Base-by-base conservation (phyloP, 192 early-diverging fungal species). In the Linnemannia exigua region DNA sequence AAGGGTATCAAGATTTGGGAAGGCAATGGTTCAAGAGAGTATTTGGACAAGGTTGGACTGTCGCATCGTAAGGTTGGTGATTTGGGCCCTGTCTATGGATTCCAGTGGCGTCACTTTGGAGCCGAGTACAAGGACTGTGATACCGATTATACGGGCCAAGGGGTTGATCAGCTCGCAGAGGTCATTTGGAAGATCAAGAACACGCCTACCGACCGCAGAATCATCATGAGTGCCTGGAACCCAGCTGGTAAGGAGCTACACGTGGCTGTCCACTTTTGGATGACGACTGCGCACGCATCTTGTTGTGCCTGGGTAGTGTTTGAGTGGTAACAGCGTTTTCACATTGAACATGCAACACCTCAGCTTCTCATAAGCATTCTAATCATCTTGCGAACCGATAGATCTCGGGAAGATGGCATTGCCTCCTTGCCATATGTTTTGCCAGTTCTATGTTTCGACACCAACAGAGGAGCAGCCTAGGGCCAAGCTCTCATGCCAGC, bases 31-130 rank as follows among this genome's bases (percentile, higher is more conserved):
- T 95, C 95, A 5, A 92, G 98, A 22, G 96, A 93, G 79, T 97
- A 94, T 72, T 88, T 99, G n/a, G 98, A 99, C 87, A 89, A 90
- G 69, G 87, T 95, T 17, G 97, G 97, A 0, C 87, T 99, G 28
- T 38, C 79, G 0, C 78, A 97, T 76, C 91, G 95, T 36, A 90
- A 93, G 47, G 95, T 94, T 50, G 97, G 98, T 20, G 98, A 99
- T 73, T 81, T 99, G 35, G 98, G 98, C 0, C 96, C 96, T 1
- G 96, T 99, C 28, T 99, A 99, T 78, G 99, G 99, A 19, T 99
- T 97, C 89, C 99, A 99, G 80, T 99, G 99, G 99, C 90, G 99
- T 38, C 97, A 99, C 81, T 99, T 99, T 92, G 99, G 99, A 0
- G 99, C 99, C 1, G 81, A 94, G 68, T 99, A 99, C 84, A 80